Evolutionary conservation across 495 filamentous ascomycete species (phyloP), one percentile per base, ranked within the genome.

Genomic region (Glarea lozoyensis): DNA sequence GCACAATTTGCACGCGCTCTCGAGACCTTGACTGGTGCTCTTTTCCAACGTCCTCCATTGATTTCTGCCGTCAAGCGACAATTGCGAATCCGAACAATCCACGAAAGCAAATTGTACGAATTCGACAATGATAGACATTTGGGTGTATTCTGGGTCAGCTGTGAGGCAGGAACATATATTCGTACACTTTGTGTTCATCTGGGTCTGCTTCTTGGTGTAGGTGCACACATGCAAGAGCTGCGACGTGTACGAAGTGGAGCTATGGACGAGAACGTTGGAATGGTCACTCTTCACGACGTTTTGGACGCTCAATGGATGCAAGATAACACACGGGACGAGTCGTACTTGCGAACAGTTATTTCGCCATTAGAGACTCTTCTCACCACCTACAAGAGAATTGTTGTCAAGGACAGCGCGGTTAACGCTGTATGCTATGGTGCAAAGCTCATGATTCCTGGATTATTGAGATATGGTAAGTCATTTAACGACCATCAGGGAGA

Each of bases 71-170:
- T 98, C 59, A 98, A 98, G 81, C 81, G 92, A 60, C 88, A 95
- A 67, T 76, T 98, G 39, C 90, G 92, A 69, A 90, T 97, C 58
- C 80, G 92, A 61, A 94, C 92, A 10, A 94, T 97, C 56, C 81
- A 96, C 64, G 85, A 96, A 67, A 88, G 83, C 72, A 89, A 89
- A 66, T 69, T 95, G 24, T 82, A 88, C 54, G 90, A 98, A 66
- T 98, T 95, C 58, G 92, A 97, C 65, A 94, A 97, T 61, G 88
- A 97, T 43, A 79, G 92, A 47, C 86, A 96, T 58, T 76, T 98
- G n/a, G 93, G 83, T 62, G 88, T 97, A 23, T 98, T 98, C 76
- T 96, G 92, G 92, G 93, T 97, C 45, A 90, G 85, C 64, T 98
- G 92, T 62, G 92, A 98, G 65, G 92, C 92, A 47, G 92, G 92